Evolutionary conservation across 2,329 filamentous ascomycete genomes (phyloP).

Genomic region (Fusarium verrucosum): DNA sequence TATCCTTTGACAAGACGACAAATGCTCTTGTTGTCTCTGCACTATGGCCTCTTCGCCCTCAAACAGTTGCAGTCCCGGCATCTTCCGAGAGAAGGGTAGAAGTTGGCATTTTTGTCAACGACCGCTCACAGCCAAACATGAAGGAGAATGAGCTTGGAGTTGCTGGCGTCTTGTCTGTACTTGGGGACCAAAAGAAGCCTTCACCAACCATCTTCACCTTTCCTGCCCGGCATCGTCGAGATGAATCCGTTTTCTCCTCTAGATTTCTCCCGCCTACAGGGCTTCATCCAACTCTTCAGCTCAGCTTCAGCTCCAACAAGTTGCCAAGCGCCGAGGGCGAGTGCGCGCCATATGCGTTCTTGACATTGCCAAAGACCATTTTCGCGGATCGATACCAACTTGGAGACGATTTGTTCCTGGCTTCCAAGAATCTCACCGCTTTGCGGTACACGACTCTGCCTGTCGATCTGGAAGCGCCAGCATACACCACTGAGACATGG

Average conservation of each 20-base stretch:
- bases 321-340: constrained; percentile 62
- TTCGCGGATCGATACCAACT: constrained; percentile 93
- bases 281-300: constrained; percentile 81
- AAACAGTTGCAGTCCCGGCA: constrained; percentile 53
- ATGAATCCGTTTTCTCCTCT: constrained; percentile 66
- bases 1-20: constrained; percentile 78
- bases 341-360: constrained; percentile 80
- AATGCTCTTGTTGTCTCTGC: constrained; percentile 72
- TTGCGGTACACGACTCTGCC: constrained; percentile 76
- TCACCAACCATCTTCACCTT: constrained; percentile 85
- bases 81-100: constrained; percentile 70
- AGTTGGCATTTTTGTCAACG: constrained; percentile 77
- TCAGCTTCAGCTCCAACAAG: constrained; percentile 66
- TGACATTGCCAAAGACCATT: constrained; percentile 81
- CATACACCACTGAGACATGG: constrained; percentile 80
- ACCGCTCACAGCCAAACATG: constrained; percentile 64
- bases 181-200: constrained; percentile 77
- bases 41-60: constrained; percentile 65
- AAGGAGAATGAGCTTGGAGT: constrained; percentile 80
- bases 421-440: constrained; percentile 78
- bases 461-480: constrained; percentile 89
- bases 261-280: constrained; percentile 77
- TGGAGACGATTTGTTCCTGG: constrained; percentile 76
- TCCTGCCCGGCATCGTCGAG: constrained; percentile 77
- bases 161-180: constrained; percentile 78